These are phyloP conservation scores for Rhododendron williamsianum DNA, from an alignment of 148 eudicot genomes.

Conservation along the genomic window DNA sequence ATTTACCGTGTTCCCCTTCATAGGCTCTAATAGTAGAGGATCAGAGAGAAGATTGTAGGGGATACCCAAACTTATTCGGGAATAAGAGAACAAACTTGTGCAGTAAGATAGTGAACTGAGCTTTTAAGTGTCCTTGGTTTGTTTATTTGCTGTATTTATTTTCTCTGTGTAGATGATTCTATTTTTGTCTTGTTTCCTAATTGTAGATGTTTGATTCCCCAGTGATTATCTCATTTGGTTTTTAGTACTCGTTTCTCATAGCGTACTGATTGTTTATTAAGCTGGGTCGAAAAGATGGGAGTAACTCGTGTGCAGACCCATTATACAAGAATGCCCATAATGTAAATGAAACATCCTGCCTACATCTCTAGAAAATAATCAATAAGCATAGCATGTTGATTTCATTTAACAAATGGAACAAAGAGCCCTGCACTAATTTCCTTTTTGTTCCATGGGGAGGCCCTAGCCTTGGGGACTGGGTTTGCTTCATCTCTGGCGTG, in stretches of 20 bases:
- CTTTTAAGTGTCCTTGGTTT: background rate
- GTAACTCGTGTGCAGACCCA: background rate
- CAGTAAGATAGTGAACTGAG: background rate
- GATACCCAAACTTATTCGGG: background rate
- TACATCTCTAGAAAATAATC: background rate
- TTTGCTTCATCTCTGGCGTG: background rate
- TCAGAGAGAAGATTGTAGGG: background rate
- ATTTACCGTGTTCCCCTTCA: background rate
- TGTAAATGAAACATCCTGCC: background rate
- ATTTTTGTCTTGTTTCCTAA: background rate
- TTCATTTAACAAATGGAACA: background rate
- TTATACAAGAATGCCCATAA: background rate
- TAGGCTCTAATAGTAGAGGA: background rate
- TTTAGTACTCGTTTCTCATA: background rate
- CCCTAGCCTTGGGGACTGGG: background rate
- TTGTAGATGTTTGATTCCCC: background rate
- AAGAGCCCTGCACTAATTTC: background rate
- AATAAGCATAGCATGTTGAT: background rate
- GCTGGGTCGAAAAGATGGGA: background rate
- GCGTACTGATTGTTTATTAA: slow-evolving; percentile 4
- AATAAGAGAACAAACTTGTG: background rate
- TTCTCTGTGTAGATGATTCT: background rate
- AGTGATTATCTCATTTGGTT: background rate
- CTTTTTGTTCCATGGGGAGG: background rate
- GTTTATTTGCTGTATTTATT: background rate